Evolutionary conservation across 1,284 basidiomycete species (phyloP), one percentile per base, ranked within the genome.

Genomic region (Mycena citricolor): DNA sequence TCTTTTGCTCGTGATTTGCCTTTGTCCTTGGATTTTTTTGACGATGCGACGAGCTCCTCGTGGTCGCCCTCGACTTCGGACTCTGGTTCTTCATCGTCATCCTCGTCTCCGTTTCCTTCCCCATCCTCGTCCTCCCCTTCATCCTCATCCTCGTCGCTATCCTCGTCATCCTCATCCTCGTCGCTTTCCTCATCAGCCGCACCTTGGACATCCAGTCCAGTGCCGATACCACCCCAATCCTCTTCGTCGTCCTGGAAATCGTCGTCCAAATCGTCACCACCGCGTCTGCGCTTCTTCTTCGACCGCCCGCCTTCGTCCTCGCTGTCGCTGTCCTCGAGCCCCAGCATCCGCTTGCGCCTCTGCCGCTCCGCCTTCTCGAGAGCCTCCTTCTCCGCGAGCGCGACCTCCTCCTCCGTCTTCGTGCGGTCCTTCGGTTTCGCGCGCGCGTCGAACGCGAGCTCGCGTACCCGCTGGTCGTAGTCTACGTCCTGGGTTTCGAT

Each of bases 381-480:
- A 2, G 80, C 74, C 57, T 93, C 87, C 56, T 91, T 94, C 61
- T 91, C 90, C 54, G 97, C 94, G 44, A 87, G 57, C 2, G 93
- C 94, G 11, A 92, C 59, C 63, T 99, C 97, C 56, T 95, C 94
- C 58, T 97, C 95, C 0, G 94, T 97, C 71, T 97, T 98, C 30
- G 93, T 92, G 44, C 97, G 74, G 62, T 99, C 91, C 61, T 94
- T 97, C 1, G 97, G 91, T 59, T 94, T 90, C 7, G 95, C 90
- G 4, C 97, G 81, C 54, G 89, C 83, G 47, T 99, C 97, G 58
- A 94, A 97, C 0, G 88, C 94, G 23, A 99, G 80, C 55, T 94
- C 89, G 28, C 90, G 85, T 4, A 99, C 94, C 56, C 86, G 86
- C 53, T 88, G 84, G 65, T 99, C 97, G 59, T 99, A 99, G 55